Evolutionary conservation across 345 rosid species (phyloP).

Genomic region (Hirschfeldia incana): DNA sequence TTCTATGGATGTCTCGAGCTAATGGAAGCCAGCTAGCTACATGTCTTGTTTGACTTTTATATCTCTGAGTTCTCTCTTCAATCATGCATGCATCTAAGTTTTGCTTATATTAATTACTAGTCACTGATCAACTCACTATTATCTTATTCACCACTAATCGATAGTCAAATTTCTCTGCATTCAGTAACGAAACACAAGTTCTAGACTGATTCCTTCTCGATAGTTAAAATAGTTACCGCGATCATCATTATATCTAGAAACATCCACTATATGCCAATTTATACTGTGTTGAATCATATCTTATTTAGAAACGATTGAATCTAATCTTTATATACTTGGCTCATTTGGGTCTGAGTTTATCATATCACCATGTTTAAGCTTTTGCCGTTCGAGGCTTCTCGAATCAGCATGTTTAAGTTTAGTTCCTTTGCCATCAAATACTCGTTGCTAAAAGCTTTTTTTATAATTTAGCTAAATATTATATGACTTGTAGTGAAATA

Average conservation of each 20-base stretch:
- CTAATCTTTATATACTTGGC: neutral
- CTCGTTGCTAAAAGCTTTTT: neutral
- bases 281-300: neutral
- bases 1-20: conserved; percentile 4
- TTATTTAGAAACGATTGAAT: neutral
- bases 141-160: conserved; percentile 6
- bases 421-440: neutral
- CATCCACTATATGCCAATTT: neutral
- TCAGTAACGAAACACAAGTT: neutral
- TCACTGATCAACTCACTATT: neutral
- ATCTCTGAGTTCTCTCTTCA: conserved; percentile 11
- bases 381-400: neutral
- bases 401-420: neutral
- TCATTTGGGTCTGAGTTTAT: neutral
- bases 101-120: neutral
- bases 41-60: conserved; percentile 38
- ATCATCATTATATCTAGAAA: neutral
- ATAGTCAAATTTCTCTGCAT: neutral
- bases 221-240: neutral
- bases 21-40: conserved; percentile 43
- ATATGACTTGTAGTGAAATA: neutral
- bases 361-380: neutral
- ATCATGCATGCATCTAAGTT: neutral
- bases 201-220: neutral
- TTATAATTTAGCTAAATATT: neutral